Conservation (phyloP, 345 rosid species). For the Rhodamnia rubescens region DNA sequence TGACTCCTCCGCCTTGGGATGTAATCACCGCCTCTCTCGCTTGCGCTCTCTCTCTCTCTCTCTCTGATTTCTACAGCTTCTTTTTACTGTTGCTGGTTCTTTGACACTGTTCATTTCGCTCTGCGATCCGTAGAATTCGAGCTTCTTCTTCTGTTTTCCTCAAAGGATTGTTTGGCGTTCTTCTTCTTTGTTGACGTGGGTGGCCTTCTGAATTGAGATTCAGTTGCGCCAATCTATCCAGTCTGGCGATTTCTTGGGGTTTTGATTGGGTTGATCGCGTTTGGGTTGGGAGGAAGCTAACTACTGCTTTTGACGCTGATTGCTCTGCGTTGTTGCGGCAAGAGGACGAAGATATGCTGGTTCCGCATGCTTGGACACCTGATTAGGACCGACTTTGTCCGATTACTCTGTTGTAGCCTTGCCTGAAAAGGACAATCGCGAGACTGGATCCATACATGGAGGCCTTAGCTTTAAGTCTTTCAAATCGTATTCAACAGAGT, state of each 20-base stretch:
- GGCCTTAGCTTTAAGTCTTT: not conserved
- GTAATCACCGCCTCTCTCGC: not conserved
- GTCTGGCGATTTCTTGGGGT: conserved; percentile 8
- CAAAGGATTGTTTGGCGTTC: too few relatives aligned
- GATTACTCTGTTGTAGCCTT: not conserved
- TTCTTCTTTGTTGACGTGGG: too few relatives aligned
- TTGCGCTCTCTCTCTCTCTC: too few relatives aligned
- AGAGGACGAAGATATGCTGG: conserved; percentile 91
- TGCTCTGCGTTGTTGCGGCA: conserved; percentile 28
- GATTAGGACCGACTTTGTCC: not conserved
- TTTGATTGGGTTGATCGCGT: conserved; percentile 4
- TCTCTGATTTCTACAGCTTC: not conserved
- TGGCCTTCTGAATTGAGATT: conserved; percentile 7
- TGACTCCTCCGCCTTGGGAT: not conserved
- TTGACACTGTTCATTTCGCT: not conserved
- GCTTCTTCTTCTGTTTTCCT: not conserved
- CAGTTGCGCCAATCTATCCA: not conserved
- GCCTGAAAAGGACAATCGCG: not conserved
- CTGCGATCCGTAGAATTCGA: not conserved
- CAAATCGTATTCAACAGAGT: not conserved
- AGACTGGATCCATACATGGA: not conserved
- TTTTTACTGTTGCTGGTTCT: not conserved
- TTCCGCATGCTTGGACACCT: conserved; percentile 18
- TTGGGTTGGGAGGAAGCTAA: not conserved
- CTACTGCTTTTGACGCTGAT: not conserved